These are phyloP conservation scores for Kodamaea neixiangensis DNA, from an alignment of 805 yeast genomes.

Conservation along the genomic window DNA sequence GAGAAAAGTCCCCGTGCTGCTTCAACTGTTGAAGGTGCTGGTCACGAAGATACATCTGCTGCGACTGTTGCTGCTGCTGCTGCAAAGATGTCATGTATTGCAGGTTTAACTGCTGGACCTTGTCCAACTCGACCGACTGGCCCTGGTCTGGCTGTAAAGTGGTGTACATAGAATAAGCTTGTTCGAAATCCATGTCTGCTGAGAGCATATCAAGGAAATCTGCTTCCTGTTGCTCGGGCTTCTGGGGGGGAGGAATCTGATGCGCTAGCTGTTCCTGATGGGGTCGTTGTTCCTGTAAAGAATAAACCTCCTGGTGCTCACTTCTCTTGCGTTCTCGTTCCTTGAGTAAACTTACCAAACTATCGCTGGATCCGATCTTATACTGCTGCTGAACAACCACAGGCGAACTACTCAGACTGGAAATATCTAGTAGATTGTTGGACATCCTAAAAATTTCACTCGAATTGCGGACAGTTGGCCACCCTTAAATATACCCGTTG, in stretches of 20 bases:
- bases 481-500: background rate
- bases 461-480: conserved; percentile 1
- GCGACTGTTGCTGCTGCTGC: conserved; percentile 2
- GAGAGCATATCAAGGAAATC: conserved; percentile 32
- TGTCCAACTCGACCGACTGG: conserved; percentile 38
- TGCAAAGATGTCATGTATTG: conserved; percentile 16
- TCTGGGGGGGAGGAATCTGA: background rate
- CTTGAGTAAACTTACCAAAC: background rate
- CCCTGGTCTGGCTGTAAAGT: conserved; percentile 41
- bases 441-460: conserved; percentile 1
- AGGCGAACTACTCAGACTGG: background rate
- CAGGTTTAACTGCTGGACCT: conserved; percentile 35
- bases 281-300: no score
- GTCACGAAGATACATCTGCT: background rate
- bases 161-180: conserved; percentile 43
- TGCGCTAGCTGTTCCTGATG: background rate
- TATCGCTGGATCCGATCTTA: background rate
- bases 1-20: background rate
- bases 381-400: background rate
- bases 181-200: conserved; percentile 47
- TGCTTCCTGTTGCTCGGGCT: background rate
- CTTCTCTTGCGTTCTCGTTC: conserved; percentile 1
- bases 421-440: conserved; percentile 1
- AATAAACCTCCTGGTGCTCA: background rate
- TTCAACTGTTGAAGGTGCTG: conserved; percentile 7